Percentiles rank a stretch among this genome's conserved stretches.
These are phyloP conservation scores for Angomonas deanei DNA, from an alignment of 208 protist genomes.

Conservation along the genomic window DNA sequence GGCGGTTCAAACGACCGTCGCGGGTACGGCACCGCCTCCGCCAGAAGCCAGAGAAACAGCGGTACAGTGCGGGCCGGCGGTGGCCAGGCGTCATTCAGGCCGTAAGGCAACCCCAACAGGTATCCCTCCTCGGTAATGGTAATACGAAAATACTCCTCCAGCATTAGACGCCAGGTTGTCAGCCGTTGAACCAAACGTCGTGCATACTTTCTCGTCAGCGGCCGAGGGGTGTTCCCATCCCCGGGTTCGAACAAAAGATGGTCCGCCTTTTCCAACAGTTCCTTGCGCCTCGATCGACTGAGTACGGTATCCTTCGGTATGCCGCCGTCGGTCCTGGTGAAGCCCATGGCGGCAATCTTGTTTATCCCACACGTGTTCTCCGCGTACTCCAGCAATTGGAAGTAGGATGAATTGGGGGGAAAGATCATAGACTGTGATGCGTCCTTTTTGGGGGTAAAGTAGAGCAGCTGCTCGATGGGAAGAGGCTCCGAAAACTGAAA, in stretches of 20 bases:
- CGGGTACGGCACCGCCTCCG: slow-evolving; percentile 65
- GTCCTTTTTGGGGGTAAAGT: slow-evolving; percentile 46
- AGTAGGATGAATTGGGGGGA: slow-evolving; percentile 13
- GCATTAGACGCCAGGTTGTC: slow-evolving; percentile 51
- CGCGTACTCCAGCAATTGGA: slow-evolving; percentile 16
- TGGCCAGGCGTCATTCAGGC: slow-evolving; percentile 60
- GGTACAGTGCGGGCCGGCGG: slow-evolving; percentile 60
- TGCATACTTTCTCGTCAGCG: slow-evolving; percentile 23
- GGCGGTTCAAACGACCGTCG: neutral
- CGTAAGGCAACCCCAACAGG: slow-evolving; percentile 47
- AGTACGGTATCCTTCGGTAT: no score
- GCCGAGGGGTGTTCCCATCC: slow-evolving; percentile 4
- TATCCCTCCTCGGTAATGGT: slow-evolving; percentile 39
- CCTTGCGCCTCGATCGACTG: neutral
- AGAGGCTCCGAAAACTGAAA: slow-evolving; percentile 34
- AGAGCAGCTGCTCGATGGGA: slow-evolving; percentile 36
- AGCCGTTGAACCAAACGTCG: slow-evolving; percentile 45
- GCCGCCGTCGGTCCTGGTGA: no score
- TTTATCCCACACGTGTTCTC: neutral
- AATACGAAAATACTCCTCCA: slow-evolving; percentile 79
- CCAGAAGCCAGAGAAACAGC: slow-evolving; percentile 53
- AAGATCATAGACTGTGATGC: slow-evolving; percentile 16
- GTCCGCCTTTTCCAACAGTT: neutral
- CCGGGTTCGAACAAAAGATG: neutral
- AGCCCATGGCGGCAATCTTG: neutral